Percentiles rank a stretch among this genome's conserved stretches.
Evolutionary conservation across 2,329 filamentous ascomycete genomes (phyloP).

Genomic region (Cucurbitaria berberidis): DNA sequence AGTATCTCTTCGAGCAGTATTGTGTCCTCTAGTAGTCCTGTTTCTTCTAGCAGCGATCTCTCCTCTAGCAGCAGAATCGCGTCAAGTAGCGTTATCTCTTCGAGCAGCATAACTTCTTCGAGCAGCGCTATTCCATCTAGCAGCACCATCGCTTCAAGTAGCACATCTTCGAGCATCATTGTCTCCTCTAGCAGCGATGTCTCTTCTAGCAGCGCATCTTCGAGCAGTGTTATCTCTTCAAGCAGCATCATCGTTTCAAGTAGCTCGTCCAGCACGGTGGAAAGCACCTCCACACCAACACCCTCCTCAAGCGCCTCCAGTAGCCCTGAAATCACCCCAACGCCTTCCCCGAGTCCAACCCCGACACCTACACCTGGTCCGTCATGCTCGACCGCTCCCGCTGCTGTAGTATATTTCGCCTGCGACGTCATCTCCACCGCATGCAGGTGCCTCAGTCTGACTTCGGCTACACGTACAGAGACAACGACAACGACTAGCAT

Average conservation of each 20-base stretch:
- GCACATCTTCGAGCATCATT: too few species aligned
- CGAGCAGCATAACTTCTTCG: background rate
- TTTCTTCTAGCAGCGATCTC: background rate
- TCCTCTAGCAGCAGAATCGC: background rate
- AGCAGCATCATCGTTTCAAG: background rate
- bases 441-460: slow-evolving; percentile 15
- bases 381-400: slow-evolving; percentile 14
- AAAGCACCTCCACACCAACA: background rate
- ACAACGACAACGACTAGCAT: background rate
- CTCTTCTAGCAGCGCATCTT: too few species aligned
- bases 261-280: background rate
- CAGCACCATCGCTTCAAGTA: background rate
- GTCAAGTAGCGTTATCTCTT: background rate
- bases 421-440: slow-evolving; percentile 11
- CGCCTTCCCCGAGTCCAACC: slow-evolving; percentile 1
- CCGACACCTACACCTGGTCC: slow-evolving; percentile 8
- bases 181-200: too few species aligned
- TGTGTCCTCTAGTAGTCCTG: background rate
- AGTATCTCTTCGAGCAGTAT: background rate
- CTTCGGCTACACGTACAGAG: slow-evolving; percentile 6
- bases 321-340: background rate
- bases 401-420: slow-evolving; percentile 8
- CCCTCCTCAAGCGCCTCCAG: slow-evolving; percentile 1
- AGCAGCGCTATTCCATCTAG: background rate
- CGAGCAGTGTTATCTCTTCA: too few species aligned